These are phyloP conservation scores for Pichia sp. DNA, from an alignment of 1,139 yeast genomes.

Conservation along the genomic window DNA sequence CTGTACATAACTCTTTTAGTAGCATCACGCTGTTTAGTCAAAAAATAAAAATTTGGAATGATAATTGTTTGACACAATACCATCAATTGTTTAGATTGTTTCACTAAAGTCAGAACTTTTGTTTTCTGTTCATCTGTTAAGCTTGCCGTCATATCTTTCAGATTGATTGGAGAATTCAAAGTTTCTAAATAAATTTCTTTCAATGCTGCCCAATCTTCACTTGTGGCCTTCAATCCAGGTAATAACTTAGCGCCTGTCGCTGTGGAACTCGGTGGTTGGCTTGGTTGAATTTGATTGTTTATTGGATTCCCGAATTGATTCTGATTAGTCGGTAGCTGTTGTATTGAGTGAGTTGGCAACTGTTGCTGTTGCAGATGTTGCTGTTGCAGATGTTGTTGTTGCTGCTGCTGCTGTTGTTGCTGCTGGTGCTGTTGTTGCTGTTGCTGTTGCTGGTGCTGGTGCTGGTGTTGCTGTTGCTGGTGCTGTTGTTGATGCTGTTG, in stretches of 20 bases:
- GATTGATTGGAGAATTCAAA: constrained; percentile 54
- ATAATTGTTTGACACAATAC: constrained; percentile 62
- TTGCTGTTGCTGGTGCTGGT: not conserved
- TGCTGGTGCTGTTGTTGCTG: constrained; percentile 14
- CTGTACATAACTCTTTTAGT: constrained; percentile 72
- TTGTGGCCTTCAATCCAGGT: constrained; percentile 34
- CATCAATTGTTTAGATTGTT: constrained; percentile 55
- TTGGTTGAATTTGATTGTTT: constrained; percentile 13
- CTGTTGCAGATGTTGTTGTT: constrained; percentile 6
- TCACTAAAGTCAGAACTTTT: constrained; percentile 53
- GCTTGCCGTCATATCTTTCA: constrained; percentile 58
- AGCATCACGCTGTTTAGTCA: constrained; percentile 68
- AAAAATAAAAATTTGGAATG: constrained; percentile 68
- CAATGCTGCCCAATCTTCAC: constrained; percentile 48
- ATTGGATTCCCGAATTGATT: constrained; percentile 22
- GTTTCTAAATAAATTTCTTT: constrained; percentile 65
- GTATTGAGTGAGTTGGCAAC: not conserved
- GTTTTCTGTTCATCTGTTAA: constrained; percentile 60
- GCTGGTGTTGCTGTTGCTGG: constrained; percentile 7
- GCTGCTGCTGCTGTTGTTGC: constrained; percentile 16
- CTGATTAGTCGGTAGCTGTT: constrained; percentile 29
- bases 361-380: constrained; percentile 1
- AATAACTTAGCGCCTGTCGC: constrained; percentile 28
- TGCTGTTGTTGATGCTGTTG: constrained; percentile 12
- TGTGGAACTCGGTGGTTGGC: constrained; percentile 16